Conservation (phyloP, 2,329 filamentous ascomycete genomes). For the Didymella sp. region DNA sequence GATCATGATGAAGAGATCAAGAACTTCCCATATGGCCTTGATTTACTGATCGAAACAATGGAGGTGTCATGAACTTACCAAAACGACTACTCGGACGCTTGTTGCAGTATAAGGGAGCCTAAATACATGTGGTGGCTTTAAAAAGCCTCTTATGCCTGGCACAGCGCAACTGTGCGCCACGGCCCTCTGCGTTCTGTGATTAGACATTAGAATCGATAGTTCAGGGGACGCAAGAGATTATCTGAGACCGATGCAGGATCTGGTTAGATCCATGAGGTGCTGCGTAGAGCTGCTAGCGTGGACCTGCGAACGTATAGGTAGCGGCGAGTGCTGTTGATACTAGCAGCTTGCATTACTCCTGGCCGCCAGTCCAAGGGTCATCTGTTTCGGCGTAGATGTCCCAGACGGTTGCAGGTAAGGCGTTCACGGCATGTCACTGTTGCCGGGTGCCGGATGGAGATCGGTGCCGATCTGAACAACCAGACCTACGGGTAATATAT, state of each 20-base stretch:
- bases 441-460: not conserved
- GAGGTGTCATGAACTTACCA: not conserved
- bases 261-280: not conserved
- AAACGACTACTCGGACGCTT: not conserved
- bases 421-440: constrained; percentile 14
- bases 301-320: not conserved
- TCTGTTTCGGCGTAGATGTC: not conserved
- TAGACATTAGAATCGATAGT: too few species aligned
- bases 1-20: not conserved
- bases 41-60: not conserved
- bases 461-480: not conserved
- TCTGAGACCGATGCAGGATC: not conserved
- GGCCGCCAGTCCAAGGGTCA: too few species aligned
- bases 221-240: too few species aligned
- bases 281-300: not conserved
- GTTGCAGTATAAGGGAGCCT: not conserved
- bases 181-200: too few species aligned
- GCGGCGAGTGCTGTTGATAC: not conserved
- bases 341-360: not conserved
- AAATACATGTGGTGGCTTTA: not conserved
- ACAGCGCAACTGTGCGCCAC: not conserved
- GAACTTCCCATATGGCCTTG: not conserved
- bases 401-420: not conserved
- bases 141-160: not conserved
- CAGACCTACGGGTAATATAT: not conserved